phyloP scores from a whole-genome alignment of 768 basidiomycete species.

The Termitomyces sp. region DNA sequence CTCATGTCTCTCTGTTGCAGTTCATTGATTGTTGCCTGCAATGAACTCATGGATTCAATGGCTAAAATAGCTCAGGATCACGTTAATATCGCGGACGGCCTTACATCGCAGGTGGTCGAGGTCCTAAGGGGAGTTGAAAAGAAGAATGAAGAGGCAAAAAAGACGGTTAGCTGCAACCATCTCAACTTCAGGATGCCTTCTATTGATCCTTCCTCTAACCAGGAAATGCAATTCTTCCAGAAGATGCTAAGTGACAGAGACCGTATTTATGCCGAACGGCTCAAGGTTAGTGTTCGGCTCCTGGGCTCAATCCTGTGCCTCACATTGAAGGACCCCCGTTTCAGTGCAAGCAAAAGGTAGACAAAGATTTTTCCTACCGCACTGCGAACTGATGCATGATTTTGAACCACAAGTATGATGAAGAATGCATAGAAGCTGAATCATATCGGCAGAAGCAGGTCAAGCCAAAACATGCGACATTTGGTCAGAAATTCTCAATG shows the following conservation, averaged over 20 bases:
- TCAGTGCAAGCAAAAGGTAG: conserved; percentile 65
- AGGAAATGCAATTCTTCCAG: conserved; percentile 72
- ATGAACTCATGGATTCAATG: conserved; percentile 61
- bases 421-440: conserved; percentile 73
- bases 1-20: conserved; percentile 33
- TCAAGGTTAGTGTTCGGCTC: conserved; percentile 49
- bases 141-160: conserved; percentile 63
- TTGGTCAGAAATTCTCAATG: conserved; percentile 1
- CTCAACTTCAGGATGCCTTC: conserved; percentile 2
- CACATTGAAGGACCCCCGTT: neutral
- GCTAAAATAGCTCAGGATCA: conserved; percentile 66
- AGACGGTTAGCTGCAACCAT: conserved; percentile 44
- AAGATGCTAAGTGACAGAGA: conserved; percentile 71
- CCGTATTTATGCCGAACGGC: conserved; percentile 58
- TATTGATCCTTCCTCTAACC: conserved; percentile 5
- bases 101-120: conserved; percentile 60
- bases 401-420: conserved; percentile 59
- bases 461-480: conserved; percentile 11
- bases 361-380: neutral
- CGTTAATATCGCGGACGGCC: conserved; percentile 56
- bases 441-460: conserved; percentile 79
- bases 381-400: conserved; percentile 13
- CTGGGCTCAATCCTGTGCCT: neutral
- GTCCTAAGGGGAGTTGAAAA: conserved; percentile 57
- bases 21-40: conserved; percentile 70